phyloP scores from a whole-genome alignment of 495 filamentous ascomycete species.

The Podospora comata region DNA sequence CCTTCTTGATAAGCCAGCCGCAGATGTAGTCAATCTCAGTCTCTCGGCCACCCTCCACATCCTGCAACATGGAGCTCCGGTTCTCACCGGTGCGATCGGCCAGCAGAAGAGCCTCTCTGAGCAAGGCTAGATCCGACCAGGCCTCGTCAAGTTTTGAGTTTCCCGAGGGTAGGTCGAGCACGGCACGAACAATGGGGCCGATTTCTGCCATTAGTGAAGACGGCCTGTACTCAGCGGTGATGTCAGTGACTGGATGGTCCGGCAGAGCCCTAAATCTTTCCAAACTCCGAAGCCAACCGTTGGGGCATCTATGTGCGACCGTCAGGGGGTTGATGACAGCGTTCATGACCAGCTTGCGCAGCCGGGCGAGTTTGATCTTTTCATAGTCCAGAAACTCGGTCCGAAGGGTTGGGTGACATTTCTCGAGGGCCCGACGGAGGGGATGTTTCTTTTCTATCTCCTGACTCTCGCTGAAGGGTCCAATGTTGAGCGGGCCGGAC shows the following conservation, averaged over 20 bases:
- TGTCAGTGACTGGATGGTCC: slow-evolving; percentile 23
- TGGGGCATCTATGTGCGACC: slow-evolving; percentile 64
- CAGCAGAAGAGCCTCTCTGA: slow-evolving; percentile 36
- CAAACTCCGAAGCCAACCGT: slow-evolving; percentile 58
- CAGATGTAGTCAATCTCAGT: slow-evolving; percentile 10
- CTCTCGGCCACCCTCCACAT: slow-evolving; percentile 55
- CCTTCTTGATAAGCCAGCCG: neutral
- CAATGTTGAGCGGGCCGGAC: slow-evolving; percentile 54
- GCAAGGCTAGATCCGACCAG: slow-evolving; percentile 15
- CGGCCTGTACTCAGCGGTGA: slow-evolving; percentile 12
- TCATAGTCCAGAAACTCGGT: slow-evolving; percentile 28
- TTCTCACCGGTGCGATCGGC: slow-evolving; percentile 63
- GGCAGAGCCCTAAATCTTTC: slow-evolving; percentile 41
- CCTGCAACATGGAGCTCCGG: slow-evolving; percentile 77
- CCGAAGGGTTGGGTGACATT: slow-evolving; percentile 2
- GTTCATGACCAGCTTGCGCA: slow-evolving; percentile 69
- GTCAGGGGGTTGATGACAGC: slow-evolving; percentile 79
- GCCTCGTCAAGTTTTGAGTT: neutral
- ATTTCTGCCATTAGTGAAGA: neutral
- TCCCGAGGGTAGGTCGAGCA: neutral
- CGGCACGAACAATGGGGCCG: neutral
- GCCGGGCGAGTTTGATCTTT: slow-evolving; percentile 42
- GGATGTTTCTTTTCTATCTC: neutral
- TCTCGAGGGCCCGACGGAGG: slow-evolving; percentile 21
- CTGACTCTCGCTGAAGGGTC: neutral